A percentile compares a stretch with the other conserved stretches of the same genome.
phyloP scores from a whole-genome alignment of 129 eudicot genomes.

The Sambucus nigra region DNA sequence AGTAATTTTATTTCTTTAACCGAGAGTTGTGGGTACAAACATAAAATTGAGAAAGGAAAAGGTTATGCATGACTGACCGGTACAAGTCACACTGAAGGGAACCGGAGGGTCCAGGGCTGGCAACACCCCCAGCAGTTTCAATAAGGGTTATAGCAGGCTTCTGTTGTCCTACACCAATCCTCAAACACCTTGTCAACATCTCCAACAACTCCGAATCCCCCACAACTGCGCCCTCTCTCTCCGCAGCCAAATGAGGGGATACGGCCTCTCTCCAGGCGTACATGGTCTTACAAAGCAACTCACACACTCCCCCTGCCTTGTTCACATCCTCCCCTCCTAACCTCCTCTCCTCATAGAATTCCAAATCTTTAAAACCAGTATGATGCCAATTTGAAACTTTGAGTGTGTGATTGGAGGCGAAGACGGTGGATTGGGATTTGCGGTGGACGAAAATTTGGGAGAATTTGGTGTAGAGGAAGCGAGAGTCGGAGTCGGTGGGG shows the following conservation, averaged over 20 bases:
- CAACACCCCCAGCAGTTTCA: conserved; percentile 99
- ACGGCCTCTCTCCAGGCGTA: conserved; percentile 92
- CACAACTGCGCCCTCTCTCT: conserved; percentile 54
- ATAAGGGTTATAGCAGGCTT: conserved; percentile 39
- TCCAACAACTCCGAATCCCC: conserved; percentile 47
- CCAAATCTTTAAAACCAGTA: conserved; percentile 27
- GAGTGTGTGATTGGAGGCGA: conserved; percentile 50
- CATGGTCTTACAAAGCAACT: conserved; percentile 77
- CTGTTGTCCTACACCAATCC: conserved; percentile 18
- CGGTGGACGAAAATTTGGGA: conserved; percentile 34
- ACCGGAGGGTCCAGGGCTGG: conserved; percentile 91
- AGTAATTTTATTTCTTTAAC: too few species aligned
- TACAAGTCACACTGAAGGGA: conserved; percentile 92
- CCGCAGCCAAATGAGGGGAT: conserved; percentile 85
- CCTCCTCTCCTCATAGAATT: conserved; percentile 39
- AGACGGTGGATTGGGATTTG: conserved; percentile 18
- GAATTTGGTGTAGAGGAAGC: conserved; percentile 48
- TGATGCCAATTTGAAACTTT: conserved; percentile 22
- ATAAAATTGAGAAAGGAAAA: too few species aligned
- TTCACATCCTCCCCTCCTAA: conserved; percentile 11
- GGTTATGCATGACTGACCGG: conserved; percentile 28
- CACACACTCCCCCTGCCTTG: conserved; percentile 6
- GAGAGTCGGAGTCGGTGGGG: conserved; percentile 78
- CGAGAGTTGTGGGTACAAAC: too few species aligned
- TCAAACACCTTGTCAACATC: conserved; percentile 55